Conservation (phyloP, 805 yeast species). For the Jamesozyma lodderae region DNA sequence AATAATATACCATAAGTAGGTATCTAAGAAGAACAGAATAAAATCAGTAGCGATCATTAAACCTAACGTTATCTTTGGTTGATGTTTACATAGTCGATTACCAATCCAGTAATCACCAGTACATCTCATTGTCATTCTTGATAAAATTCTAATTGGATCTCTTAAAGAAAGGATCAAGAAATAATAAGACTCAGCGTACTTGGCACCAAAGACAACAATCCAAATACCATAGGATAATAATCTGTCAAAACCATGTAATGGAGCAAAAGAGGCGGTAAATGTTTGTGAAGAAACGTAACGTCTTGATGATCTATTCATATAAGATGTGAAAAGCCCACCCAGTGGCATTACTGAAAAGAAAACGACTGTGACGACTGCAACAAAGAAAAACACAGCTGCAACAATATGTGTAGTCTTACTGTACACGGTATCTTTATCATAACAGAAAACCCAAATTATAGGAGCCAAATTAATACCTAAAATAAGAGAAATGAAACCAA, state of each 20-base stretch:
- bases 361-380: slow-evolving; percentile 71
- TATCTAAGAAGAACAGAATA: slow-evolving; percentile 93
- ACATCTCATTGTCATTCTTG: slow-evolving; percentile 85
- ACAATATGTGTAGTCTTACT: slow-evolving; percentile 69
- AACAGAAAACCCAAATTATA: slow-evolving; percentile 71
- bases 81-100: slow-evolving; percentile 69
- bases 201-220: slow-evolving; percentile 81
- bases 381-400: slow-evolving; percentile 78
- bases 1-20: slow-evolving; percentile 96
- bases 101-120: slow-evolving; percentile 84
- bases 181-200: slow-evolving; percentile 82
- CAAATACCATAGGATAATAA: slow-evolving; percentile 90
- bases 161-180: slow-evolving; percentile 80
- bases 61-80: slow-evolving; percentile 82
- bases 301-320: slow-evolving; percentile 78
- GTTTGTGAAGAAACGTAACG: slow-evolving; percentile 87
- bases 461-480: slow-evolving; percentile 74
- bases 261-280: slow-evolving; percentile 84
- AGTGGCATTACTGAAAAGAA: slow-evolving; percentile 92
- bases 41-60: slow-evolving; percentile 89
- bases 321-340: slow-evolving; percentile 94
- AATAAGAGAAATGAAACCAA: slow-evolving; percentile 59
- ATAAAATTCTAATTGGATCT: slow-evolving; percentile 88
- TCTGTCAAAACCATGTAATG: slow-evolving; percentile 79
- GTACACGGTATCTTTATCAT: slow-evolving; percentile 55